These are phyloP conservation scores for Clonostachys sp. DNA, from an alignment of 2,329 filamentous ascomycete species.

Conservation along the genomic window DNA sequence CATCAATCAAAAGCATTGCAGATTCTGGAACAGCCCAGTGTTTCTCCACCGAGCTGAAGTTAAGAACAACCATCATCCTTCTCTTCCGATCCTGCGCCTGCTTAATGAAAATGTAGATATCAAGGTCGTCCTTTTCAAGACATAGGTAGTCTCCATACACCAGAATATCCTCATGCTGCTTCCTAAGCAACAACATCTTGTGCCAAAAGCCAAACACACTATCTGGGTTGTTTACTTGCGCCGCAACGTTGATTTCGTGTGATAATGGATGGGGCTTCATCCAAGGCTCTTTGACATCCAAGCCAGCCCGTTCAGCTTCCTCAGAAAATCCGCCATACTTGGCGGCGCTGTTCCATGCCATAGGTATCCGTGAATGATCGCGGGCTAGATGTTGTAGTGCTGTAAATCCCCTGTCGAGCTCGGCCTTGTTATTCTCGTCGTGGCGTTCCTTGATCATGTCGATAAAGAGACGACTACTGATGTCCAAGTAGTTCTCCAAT, in stretches of 20 bases:
- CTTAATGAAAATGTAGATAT: conserved; percentile 16
- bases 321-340: conserved; percentile 26
- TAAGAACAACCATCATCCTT: conserved; percentile 18
- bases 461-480: conserved; percentile 39
- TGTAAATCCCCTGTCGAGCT: conserved; percentile 25
- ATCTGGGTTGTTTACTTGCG: conserved; percentile 3
- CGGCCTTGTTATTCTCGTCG: conserved; percentile 17
- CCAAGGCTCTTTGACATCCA: conserved; percentile 5
- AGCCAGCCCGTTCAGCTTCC: conserved; percentile 3
- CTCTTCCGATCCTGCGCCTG: conserved; percentile 17
- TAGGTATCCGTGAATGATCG: conserved; percentile 63
- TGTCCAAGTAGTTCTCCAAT: conserved; percentile 45
- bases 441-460: conserved; percentile 19
- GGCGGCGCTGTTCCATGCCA: conserved; percentile 52
- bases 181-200: conserved; percentile 18
- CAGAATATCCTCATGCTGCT: conserved; percentile 20
- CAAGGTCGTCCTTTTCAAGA: conserved; percentile 12
- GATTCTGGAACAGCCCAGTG: conserved; percentile 8
- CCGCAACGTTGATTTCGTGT: conserved; percentile 5
- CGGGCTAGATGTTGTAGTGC: conserved; percentile 31
- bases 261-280: conserved; percentile 6
- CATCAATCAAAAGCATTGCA: too few relatives aligned
- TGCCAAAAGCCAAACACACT: conserved; percentile 19
- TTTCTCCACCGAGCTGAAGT: conserved; percentile 22
- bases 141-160: conserved; percentile 26